A percentile compares a stretch with the other conserved stretches of the same genome.
phyloP scores from a whole-genome alignment of 257 asterid genomes.

The Fraxinus pennsylvanica region DNA sequence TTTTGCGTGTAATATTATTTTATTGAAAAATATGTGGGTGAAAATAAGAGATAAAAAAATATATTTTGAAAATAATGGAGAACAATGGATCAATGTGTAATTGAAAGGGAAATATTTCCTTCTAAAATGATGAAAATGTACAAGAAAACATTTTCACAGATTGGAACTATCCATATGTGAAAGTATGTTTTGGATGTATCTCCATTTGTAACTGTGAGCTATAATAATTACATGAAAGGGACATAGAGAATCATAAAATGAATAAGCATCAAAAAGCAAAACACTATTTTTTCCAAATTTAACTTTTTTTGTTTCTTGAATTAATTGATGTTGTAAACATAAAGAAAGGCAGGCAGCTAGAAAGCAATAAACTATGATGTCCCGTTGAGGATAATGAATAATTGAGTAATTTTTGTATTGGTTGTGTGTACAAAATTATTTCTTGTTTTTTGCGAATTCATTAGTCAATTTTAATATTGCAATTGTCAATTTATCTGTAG shows the following conservation, averaged over 20 bases:
- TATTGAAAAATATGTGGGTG: too few relatives aligned
- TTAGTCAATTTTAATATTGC: too few relatives aligned
- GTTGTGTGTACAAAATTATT: not conserved
- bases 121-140: not conserved
- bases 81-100: not conserved
- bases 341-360: not conserved
- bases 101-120: not conserved
- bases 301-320: not conserved
- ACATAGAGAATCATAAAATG: not conserved
- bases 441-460: too few relatives aligned
- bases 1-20: too few relatives aligned
- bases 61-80: too few relatives aligned
- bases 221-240: not conserved
- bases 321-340: not conserved
- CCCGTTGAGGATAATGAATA: not conserved
- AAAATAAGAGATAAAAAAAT: too few relatives aligned
- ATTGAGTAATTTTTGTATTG: not conserved
- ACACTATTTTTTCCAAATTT: not conserved
- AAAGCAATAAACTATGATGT: not conserved
- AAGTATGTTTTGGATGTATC: not conserved
- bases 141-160: too few relatives aligned
- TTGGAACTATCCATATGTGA: not conserved
- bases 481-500: too few relatives aligned
- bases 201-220: not conserved
- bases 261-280: not conserved